A percentile compares a stretch with the other conserved stretches of the same genome.
Conservation (phyloP, 192 early-diverging fungal species). For the Jimgerdemannia lactiflua region DNA sequence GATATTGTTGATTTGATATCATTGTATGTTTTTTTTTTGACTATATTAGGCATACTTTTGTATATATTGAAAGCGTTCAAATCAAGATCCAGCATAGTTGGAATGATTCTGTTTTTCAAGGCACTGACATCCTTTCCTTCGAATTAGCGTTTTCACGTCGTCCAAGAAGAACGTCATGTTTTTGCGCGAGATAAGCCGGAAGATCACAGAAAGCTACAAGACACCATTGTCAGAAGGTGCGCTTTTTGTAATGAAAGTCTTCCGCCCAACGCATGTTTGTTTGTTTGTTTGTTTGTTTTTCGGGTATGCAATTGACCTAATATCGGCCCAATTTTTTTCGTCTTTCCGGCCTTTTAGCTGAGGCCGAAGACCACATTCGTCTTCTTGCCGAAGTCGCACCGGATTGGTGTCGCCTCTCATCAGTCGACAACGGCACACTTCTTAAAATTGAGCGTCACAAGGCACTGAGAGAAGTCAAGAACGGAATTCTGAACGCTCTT, state of each 20-base stretch:
- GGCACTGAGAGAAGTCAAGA: not conserved
- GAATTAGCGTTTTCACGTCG: constrained; percentile 7
- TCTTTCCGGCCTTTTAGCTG: not conserved
- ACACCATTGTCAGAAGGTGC: constrained; percentile 9
- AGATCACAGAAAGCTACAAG: constrained; percentile 15
- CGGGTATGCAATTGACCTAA: not conserved
- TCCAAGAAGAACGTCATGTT: constrained; percentile 14
- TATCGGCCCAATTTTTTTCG: not conserved
- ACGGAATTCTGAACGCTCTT: not conserved
- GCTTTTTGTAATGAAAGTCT: not conserved
- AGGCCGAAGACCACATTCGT: constrained; percentile 2
- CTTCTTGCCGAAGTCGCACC: constrained; percentile 11
- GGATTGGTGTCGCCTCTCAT: constrained; percentile 7
- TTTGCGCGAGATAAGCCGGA: constrained; percentile 6
- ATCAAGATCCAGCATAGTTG: not conserved
- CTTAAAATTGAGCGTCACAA: not conserved
- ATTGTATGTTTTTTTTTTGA: constrained; percentile 2
- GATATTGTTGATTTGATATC: constrained; percentile 15
- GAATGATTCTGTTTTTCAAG: not conserved
- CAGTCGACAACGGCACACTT: not conserved
- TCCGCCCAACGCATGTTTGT: not conserved
- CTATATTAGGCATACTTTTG: not conserved
- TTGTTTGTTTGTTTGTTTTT: not conserved
- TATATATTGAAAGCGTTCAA: not conserved
- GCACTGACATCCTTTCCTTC: not conserved